Conservation (phyloP, 371 early-diverging fungal species). For the Batkoa obscura region DNA sequence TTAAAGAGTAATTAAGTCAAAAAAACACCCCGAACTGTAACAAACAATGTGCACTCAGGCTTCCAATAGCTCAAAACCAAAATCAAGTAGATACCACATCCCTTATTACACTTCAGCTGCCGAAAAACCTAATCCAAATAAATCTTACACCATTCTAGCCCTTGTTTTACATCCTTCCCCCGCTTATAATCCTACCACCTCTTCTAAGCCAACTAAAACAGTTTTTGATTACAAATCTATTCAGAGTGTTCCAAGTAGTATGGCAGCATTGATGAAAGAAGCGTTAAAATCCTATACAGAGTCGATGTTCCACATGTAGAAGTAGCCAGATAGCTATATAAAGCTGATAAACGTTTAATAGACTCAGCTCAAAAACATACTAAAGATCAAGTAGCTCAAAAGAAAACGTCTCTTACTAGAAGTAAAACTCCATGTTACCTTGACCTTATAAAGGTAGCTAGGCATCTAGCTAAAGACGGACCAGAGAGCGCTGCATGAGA, state of each 20-base stretch:
- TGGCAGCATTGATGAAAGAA: neutral
- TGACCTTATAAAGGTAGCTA: conserved; percentile 8
- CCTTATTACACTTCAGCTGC: too few species aligned
- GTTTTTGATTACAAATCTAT: too few species aligned
- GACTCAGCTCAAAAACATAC: conserved; percentile 14
- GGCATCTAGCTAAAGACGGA: conserved; percentile 7
- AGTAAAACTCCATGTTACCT: conserved; percentile 5
- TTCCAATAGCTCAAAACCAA: too few species aligned
- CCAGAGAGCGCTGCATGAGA: conserved; percentile 23
- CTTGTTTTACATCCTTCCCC: too few species aligned
- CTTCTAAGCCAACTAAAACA: too few species aligned
- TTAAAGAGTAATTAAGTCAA: too few species aligned
- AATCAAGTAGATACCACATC: too few species aligned
- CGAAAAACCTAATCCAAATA: too few species aligned
- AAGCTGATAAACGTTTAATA: neutral
- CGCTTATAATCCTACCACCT: too few species aligned
- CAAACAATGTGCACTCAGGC: too few species aligned
- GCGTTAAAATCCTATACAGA: neutral
- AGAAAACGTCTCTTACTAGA: conserved; percentile 15
- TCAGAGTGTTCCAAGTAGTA: neutral
- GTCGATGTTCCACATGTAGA: neutral
- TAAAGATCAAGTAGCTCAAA: conserved; percentile 9
- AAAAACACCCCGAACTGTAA: too few species aligned
- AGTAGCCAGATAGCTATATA: neutral
- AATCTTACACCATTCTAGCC: too few species aligned